Evolutionary conservation across 768 basidiomycete species (phyloP).

Genomic region (Amylocystis lapponica): DNA sequence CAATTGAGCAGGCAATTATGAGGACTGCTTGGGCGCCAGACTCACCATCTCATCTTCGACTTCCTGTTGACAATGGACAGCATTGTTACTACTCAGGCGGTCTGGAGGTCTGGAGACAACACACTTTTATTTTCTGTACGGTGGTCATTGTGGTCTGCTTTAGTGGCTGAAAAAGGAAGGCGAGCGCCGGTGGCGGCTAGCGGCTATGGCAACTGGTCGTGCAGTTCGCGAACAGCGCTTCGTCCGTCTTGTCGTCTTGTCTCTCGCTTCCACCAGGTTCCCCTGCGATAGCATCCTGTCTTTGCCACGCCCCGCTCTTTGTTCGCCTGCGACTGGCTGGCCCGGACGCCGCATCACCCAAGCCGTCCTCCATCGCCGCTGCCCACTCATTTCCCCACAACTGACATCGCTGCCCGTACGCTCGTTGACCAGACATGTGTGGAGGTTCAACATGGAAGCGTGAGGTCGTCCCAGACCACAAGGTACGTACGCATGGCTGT

Average conservation of each 20-base stretch:
- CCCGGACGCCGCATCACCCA: constrained; percentile 16
- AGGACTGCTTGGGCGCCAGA: constrained; percentile 14
- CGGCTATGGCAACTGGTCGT: constrained; percentile 5
- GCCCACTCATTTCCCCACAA: constrained; percentile 12
- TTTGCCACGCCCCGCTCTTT: constrained; percentile 15
- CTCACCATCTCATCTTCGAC: constrained; percentile 96
- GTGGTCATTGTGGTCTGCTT: constrained; percentile 63
- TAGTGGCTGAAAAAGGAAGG: constrained; percentile 5
- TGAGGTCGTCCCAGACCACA: constrained; percentile 96
- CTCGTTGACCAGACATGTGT: constrained; percentile 42
- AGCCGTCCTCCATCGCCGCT: constrained; percentile 19
- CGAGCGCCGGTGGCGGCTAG: constrained; percentile 2
- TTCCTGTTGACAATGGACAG: too few relatives aligned
- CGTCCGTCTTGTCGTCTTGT: constrained; percentile 2
- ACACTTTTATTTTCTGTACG: constrained; percentile 83
- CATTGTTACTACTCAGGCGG: too few relatives aligned
- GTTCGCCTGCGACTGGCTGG: constrained; percentile 18
- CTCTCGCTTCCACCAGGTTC: constrained; percentile 12
- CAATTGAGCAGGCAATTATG: constrained; percentile 19
- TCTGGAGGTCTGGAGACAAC: background rate
- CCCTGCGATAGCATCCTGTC: constrained; percentile 15
- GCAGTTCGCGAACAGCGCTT: too few relatives aligned
- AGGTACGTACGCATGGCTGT: constrained; percentile 45
- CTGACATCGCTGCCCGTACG: constrained; percentile 8
- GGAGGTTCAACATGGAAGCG: constrained; percentile 91